Evolutionary conservation across 169 alveolate species (phyloP).

Genomic region (Cryptosporidium canis): DNA sequence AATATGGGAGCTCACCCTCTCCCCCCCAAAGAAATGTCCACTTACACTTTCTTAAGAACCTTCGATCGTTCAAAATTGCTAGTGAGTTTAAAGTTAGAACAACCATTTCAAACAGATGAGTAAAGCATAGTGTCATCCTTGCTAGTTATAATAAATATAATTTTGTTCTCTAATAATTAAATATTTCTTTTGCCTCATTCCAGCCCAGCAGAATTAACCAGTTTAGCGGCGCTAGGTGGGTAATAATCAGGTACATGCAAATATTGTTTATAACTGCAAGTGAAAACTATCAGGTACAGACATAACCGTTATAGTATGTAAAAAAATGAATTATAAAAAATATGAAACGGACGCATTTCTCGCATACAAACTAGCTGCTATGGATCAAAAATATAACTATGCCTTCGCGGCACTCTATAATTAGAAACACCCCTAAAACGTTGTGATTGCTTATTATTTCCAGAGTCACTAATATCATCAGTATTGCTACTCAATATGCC

Average conservation of each 20-base stretch:
- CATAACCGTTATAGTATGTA: background rate
- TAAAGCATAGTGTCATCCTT: conserved; percentile 50
- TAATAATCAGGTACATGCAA: background rate
- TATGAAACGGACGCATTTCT: background rate
- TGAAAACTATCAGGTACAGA: background rate
- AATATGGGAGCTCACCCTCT: background rate
- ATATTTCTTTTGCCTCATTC: background rate
- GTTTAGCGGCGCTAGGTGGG: conserved; percentile 3
- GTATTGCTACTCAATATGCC: background rate
- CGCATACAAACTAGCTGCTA: background rate
- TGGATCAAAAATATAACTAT: conserved; percentile 49
- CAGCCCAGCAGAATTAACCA: background rate
- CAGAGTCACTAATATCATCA: background rate
- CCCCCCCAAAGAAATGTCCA: background rate
- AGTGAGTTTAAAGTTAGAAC: conserved; percentile 55
- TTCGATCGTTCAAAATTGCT: conserved; percentile 60
- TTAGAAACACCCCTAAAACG: background rate
- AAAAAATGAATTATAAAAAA: background rate
- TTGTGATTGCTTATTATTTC: background rate
- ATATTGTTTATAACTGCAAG: background rate
- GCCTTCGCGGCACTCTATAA: conserved; percentile 1
- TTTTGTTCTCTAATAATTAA: background rate
- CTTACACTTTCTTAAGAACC: conserved; percentile 65
- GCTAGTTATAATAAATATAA: background rate
- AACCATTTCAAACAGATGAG: conserved; percentile 61